These are phyloP conservation scores for Macrophomina tecta DNA, from an alignment of 2,329 filamentous ascomycete genomes.

Conservation along the genomic window DNA sequence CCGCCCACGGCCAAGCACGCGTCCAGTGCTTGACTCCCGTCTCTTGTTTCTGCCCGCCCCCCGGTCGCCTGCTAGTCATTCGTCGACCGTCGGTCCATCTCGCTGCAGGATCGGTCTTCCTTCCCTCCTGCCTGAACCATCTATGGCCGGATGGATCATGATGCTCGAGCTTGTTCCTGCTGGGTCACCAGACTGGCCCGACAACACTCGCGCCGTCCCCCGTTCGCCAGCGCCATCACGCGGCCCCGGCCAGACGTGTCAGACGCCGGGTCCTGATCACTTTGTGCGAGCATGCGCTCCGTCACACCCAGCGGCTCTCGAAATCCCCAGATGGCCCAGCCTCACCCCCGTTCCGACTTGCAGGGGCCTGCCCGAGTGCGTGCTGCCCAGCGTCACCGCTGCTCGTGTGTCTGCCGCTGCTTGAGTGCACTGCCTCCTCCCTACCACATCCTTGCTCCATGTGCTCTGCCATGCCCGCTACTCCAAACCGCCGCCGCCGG, in stretches of 20 bases:
- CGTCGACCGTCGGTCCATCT: not conserved
- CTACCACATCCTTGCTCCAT: slow-evolving; percentile 9
- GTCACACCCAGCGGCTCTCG: slow-evolving; percentile 22
- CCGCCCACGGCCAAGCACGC: slow-evolving; percentile 1
- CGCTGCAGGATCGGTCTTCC: slow-evolving; percentile 14
- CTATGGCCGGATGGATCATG: not conserved
- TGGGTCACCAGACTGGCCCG: slow-evolving; percentile 16
- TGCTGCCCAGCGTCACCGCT: slow-evolving; percentile 8
- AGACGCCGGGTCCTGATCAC: slow-evolving; percentile 23
- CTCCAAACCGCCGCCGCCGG: slow-evolving; percentile 10
- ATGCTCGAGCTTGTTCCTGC: not conserved
- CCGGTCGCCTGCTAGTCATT: slow-evolving; percentile 10
- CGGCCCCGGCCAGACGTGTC: slow-evolving; percentile 16
- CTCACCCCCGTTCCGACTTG: slow-evolving; percentile 26
- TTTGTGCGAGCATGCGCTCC: slow-evolving; percentile 13
- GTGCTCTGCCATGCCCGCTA: not conserved
- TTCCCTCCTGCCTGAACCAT: slow-evolving; percentile 1
- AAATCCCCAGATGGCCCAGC: slow-evolving; percentile 9
- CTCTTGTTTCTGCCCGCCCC: not conserved
- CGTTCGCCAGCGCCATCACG: slow-evolving; percentile 15
- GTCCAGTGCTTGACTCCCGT: not conserved
- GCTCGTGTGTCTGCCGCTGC: slow-evolving; percentile 1
- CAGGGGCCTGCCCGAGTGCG: slow-evolving; percentile 4
- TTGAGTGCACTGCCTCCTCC: slow-evolving; percentile 22
- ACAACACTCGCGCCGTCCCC: not conserved